phyloP scores from a whole-genome alignment of 2,329 filamentous ascomycete species.

The Fusarium floridanum region DNA sequence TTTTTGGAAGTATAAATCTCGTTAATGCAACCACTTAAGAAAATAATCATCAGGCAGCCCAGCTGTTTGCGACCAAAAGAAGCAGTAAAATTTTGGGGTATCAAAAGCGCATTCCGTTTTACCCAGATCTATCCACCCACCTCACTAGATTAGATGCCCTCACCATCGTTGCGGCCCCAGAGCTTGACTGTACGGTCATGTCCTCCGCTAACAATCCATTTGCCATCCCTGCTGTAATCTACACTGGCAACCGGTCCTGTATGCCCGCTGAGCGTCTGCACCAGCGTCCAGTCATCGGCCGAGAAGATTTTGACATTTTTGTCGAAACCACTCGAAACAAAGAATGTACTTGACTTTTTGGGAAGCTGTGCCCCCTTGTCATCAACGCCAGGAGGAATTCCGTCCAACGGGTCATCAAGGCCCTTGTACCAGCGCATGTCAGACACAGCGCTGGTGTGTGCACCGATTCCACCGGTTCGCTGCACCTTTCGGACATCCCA shows the following conservation, averaged over 20 bases:
- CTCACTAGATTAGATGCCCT: slow-evolving; percentile 57
- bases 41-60: background rate
- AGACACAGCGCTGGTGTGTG: slow-evolving; percentile 90
- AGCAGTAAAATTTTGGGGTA: slow-evolving; percentile 41
- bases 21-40: background rate
- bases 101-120: slow-evolving; percentile 37
- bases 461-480: slow-evolving; percentile 85
- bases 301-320: slow-evolving; percentile 96
- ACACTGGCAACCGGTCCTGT: slow-evolving; percentile 92
- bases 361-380: slow-evolving; percentile 77
- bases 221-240: slow-evolving; percentile 86
- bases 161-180: slow-evolving; percentile 87
- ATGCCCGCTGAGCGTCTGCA: slow-evolving; percentile 90
- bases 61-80: slow-evolving; percentile 1
- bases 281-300: slow-evolving; percentile 93
- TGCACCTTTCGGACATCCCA: slow-evolving; percentile 96
- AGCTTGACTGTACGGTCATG: slow-evolving; percentile 96
- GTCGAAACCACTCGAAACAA: slow-evolving; percentile 92
- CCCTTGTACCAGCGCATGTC: slow-evolving; percentile 97
- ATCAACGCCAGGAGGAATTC: slow-evolving; percentile 69
- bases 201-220: slow-evolving; percentile 94
- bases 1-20: background rate
- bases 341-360: slow-evolving; percentile 91
- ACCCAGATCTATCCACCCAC: slow-evolving; percentile 19
- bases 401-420: slow-evolving; percentile 77